Evolutionary conservation across 352 stramenopile species (phyloP).

Genomic region (Phytophthora hibernalis): DNA sequence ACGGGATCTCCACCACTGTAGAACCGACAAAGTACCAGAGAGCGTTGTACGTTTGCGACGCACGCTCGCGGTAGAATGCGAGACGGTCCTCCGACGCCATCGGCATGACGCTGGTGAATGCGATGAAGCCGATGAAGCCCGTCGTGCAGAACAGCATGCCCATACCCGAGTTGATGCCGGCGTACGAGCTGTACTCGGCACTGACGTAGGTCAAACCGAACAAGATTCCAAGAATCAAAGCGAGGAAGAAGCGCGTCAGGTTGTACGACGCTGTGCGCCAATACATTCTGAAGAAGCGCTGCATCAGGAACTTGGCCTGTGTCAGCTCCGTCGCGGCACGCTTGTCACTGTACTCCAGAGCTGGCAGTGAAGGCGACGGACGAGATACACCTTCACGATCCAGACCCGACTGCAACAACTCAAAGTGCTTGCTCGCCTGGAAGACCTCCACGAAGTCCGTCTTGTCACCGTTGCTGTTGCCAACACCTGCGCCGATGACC

Average conservation of each 20-base stretch:
- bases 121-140: conserved; percentile 62
- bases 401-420: conserved; percentile 38
- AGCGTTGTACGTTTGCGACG: conserved; percentile 28
- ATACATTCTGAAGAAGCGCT: conserved; percentile 71
- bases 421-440: conserved; percentile 32
- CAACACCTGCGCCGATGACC: conserved; percentile 55
- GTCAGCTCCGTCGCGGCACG: conserved; percentile 26
- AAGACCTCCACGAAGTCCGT: conserved; percentile 49
- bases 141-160: conserved; percentile 82
- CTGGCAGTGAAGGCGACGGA: conserved; percentile 31
- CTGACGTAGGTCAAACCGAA: conserved; percentile 73
- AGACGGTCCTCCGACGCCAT: conserved; percentile 19
- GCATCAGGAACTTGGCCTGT: conserved; percentile 51
- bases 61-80: conserved; percentile 28
- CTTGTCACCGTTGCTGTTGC: conserved; percentile 29
- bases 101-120: conserved; percentile 26
- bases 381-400: conserved; percentile 38
- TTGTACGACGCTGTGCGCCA: conserved; percentile 62
- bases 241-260: conserved; percentile 63
- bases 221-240: conserved; percentile 67
- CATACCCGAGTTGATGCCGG: conserved; percentile 50
- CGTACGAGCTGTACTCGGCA: conserved; percentile 47
- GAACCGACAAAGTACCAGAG: conserved; percentile 32
- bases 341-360: conserved; percentile 46
- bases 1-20: conserved; percentile 24